Percentiles rank a stretch among this genome's conserved stretches.
phyloP scores from a whole-genome alignment of 2,329 filamentous ascomycete genomes.

The Stagonosporopsis tanaceti region DNA sequence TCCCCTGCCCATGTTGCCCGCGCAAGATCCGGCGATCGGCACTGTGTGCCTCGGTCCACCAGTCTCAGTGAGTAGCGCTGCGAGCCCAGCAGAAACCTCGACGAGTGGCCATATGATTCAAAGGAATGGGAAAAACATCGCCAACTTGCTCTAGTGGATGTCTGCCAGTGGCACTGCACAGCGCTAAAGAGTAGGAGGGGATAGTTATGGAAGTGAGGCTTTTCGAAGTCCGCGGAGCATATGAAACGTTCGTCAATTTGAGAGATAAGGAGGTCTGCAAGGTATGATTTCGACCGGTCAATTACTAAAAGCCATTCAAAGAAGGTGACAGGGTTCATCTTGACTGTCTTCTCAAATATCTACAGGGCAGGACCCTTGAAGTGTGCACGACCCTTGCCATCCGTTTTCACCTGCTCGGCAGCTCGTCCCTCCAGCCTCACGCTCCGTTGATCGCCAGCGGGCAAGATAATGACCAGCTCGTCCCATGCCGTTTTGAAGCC shows the following conservation, averaged over 20 bases:
- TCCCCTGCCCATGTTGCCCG: not conserved
- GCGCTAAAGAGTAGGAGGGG: no score
- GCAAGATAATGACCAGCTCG: slow-evolving; percentile 60
- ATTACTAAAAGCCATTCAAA: not conserved
- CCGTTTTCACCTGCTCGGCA: slow-evolving; percentile 5
- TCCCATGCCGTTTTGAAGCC: slow-evolving; percentile 61
- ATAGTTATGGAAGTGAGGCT: no score
- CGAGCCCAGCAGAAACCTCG: not conserved
- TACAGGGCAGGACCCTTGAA: not conserved
- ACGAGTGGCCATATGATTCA: not conserved
- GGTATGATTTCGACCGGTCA: no score
- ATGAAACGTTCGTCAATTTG: no score
- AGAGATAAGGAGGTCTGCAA: no score
- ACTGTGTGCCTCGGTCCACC: not conserved
- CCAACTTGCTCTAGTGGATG: no score
- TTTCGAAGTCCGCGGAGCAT: no score
- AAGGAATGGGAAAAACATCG: not conserved
- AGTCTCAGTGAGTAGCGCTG: not conserved
- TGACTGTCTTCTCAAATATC: no score
- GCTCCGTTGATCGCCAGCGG: slow-evolving; percentile 57
- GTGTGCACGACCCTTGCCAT: slow-evolving; percentile 19
- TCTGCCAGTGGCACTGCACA: no score
- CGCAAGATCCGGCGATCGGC: no score
- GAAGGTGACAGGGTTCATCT: not conserved
- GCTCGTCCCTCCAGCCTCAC: slow-evolving; percentile 35